These are phyloP conservation scores for Sarocladium oryzae DNA, from an alignment of 2,329 filamentous ascomycete species.

Conservation along the genomic window DNA sequence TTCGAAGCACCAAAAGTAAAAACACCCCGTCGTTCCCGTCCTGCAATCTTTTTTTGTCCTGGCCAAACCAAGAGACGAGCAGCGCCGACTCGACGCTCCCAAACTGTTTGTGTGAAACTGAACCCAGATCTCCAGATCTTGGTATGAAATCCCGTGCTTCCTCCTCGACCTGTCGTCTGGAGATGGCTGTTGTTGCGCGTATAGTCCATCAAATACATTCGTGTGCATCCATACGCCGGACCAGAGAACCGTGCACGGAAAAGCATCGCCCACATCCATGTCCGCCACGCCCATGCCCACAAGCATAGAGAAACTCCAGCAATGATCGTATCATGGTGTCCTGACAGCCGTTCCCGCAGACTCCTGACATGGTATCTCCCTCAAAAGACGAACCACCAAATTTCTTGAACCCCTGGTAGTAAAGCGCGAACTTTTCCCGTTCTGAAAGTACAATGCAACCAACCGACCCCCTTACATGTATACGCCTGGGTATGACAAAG, in stretches of 20 bases:
- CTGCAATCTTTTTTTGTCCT: not conserved
- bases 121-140: not conserved
- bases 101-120: not conserved
- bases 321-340: not conserved
- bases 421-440: not conserved
- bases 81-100: not conserved
- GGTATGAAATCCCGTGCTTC: not conserved
- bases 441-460: conserved; percentile 8
- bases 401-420: not conserved
- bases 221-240: conserved; percentile 1
- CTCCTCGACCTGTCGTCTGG: not conserved
- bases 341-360: not conserved
- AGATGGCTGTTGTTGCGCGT: not conserved
- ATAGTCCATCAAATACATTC: not conserved
- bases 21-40: conserved; percentile 2
- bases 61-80: not conserved
- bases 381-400: not conserved
- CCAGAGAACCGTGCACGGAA: not conserved
- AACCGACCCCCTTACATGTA: not conserved
- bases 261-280: not conserved
- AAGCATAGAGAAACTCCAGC: conserved; percentile 8
- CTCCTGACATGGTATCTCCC: conserved; percentile 4
- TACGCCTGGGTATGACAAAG: conserved; percentile 8
- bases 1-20: not conserved
- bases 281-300: not conserved